Conservation (phyloP, 2,329 filamentous ascomycete genomes). For the Fusarium hainanense region DNA sequence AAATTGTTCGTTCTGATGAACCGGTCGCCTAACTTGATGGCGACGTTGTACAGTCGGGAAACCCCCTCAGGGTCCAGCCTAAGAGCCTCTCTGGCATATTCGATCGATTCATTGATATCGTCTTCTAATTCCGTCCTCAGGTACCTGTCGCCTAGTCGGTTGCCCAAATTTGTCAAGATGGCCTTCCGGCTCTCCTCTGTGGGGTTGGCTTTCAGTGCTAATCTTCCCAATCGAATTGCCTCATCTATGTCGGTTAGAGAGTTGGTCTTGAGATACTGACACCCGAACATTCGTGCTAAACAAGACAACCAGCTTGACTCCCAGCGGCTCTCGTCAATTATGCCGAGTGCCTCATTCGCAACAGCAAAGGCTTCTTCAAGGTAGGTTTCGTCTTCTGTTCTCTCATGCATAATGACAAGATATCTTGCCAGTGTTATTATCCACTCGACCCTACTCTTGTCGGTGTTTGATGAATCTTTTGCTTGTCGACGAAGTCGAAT, state of each 20-base stretch:
- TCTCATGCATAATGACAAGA: not conserved
- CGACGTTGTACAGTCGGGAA: not conserved
- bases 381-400: not conserved
- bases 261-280: not conserved
- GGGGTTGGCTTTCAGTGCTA: not conserved
- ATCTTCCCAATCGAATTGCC: not conserved
- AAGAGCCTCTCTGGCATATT: not conserved
- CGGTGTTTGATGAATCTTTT: not conserved
- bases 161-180: not conserved
- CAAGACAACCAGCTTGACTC: not conserved
- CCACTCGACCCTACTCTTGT: not conserved
- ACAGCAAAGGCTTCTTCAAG: not conserved
- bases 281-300: not conserved
- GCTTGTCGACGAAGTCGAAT: not conserved
- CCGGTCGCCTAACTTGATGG: not conserved
- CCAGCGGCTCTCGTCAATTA: not conserved
- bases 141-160: constrained; percentile 2
- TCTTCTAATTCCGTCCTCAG: not conserved
- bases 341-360: not conserved
- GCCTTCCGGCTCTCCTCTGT: not conserved
- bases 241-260: not conserved
- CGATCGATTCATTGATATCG: not conserved
- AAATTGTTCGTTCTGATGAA: not conserved
- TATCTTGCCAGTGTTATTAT: not conserved
- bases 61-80: not conserved